Conservation (phyloP, 768 basidiomycete species). For the Hygrocybe punicea region DNA sequence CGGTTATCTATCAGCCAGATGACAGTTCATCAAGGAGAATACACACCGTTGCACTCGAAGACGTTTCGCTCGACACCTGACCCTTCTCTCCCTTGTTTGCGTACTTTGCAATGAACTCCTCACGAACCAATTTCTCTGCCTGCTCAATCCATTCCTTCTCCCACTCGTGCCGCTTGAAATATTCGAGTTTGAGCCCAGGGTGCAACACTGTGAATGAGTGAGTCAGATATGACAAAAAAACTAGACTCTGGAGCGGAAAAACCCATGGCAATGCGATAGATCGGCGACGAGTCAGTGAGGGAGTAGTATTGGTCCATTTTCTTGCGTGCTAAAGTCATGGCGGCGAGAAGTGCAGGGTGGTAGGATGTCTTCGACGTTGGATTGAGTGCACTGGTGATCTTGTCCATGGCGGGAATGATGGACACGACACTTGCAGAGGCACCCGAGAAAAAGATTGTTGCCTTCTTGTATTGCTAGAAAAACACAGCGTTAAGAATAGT, state of each 20-base stretch:
- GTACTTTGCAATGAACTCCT: constrained; percentile 12
- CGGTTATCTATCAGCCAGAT: background rate
- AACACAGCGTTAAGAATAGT: background rate
- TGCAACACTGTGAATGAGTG: constrained; percentile 23
- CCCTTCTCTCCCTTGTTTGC: background rate
- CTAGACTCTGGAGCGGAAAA: constrained; percentile 1
- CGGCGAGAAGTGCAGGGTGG: constrained; percentile 20
- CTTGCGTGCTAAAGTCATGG: constrained; percentile 24
- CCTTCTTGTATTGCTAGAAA: constrained; percentile 5
- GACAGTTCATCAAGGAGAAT: background rate
- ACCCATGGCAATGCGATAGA: constrained; percentile 39
- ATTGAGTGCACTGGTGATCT: constrained; percentile 21
- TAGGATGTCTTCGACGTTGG: background rate
- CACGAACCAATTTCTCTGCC: constrained; percentile 14
- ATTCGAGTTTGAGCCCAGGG: constrained; percentile 28
- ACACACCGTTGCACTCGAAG: background rate
- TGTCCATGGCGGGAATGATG: constrained; percentile 35
- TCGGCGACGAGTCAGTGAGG: constrained; percentile 29
- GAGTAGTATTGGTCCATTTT: constrained; percentile 34
- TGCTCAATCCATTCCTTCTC: constrained; percentile 23
- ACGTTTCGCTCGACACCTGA: background rate
- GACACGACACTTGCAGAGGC: constrained; percentile 18
- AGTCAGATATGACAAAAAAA: background rate
- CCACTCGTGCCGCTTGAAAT: constrained; percentile 26
- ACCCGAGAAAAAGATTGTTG: constrained; percentile 4